phyloP scores from a whole-genome alignment of 192 early-diverging fungal genomes.

The Geranomyces variabilis region DNA sequence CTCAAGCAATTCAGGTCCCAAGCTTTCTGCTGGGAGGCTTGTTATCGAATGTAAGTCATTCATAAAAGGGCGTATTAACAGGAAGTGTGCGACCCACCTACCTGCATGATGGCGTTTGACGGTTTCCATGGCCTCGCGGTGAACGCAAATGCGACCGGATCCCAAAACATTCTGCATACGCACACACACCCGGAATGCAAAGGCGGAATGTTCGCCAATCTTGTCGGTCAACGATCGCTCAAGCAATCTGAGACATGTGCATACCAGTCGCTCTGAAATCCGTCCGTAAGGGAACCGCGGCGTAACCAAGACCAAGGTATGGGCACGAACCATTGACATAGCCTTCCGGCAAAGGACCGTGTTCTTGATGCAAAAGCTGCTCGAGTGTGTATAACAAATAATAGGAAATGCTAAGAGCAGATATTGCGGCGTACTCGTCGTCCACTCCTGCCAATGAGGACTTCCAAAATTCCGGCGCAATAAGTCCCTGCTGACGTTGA shows the following conservation, averaged over 20 bases:
- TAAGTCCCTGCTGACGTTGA: too few relatives aligned
- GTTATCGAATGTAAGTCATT: not conserved
- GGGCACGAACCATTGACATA: not conserved
- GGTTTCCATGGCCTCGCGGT: not conserved
- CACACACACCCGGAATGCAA: conserved; percentile 21
- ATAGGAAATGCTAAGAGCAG: conserved; percentile 13
- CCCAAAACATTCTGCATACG: conserved; percentile 11
- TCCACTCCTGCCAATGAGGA: conserved; percentile 7
- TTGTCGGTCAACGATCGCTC: conserved; percentile 13
- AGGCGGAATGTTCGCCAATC: conserved; percentile 6
- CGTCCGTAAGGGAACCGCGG: too few relatives aligned
- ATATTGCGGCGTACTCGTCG: conserved; percentile 15
- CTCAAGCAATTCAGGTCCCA: not conserved
- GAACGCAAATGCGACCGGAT: not conserved
- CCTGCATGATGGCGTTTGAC: conserved; percentile 1
- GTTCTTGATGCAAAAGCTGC: not conserved
- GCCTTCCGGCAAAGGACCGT: not conserved
- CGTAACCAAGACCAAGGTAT: not conserved
- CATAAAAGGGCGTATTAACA: not conserved
- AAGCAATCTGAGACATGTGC: conserved; percentile 11
- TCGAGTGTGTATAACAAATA: conserved; percentile 17
- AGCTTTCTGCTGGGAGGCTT: not conserved
- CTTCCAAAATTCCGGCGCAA: not conserved
- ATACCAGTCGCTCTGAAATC: conserved; percentile 6
- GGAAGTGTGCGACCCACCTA: not conserved